Evolutionary conservation across 1,284 basidiomycete genomes (phyloP), one percentile per base, ranked within the genome.

Genomic region (Fomitopsis schrenkii): DNA sequence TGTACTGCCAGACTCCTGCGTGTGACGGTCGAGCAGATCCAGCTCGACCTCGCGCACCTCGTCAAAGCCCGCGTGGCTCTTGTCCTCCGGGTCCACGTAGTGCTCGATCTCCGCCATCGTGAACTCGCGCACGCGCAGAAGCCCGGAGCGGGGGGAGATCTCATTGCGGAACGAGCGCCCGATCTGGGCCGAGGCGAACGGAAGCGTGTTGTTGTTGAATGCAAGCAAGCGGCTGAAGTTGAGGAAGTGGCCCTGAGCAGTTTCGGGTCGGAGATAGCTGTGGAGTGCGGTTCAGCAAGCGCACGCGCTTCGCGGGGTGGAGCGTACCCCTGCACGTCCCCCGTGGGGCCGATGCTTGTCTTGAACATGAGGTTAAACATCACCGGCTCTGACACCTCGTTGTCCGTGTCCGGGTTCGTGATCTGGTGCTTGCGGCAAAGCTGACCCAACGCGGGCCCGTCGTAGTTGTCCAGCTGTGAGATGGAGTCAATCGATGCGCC

Each of bases 91-190:
- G 79, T 99, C 97, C 68, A 99, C 97, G 70, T 83, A 99, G 80
- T 99, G 97, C 79, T 99, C 97, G 75, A 99, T 98, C 80, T 99
- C 97, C 59, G 95, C 97, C 97, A 99, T 98, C 41, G 94, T 97
- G 79, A 99, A 99, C 75, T 99, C 97, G 67, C 97, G 91, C 46
- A 99, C 97, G 67, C 97, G 95, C 57, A 99, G 83, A 54, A 99
- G 83, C 62, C 97, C 97, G 59, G 96, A 94, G 61, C 94, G 91
- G 30, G 97, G 97, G 6, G 95, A 96, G 71, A 99, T 99, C 76
- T 99, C 97, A 75, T 99, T 99, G 64, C 97, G 87, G 87, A 99
- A 99, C 36, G 93, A 89, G 66, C 93, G 90, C 59, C 97, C 97
- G 68, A 99, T 94, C 76, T 98, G 95, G 1, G 97, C 97, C 59